Percentiles rank a stretch among this genome's conserved stretches.
Evolutionary conservation across 176 grass and related monocot genomes (phyloP).

Genomic region (Oryza nivara): DNA sequence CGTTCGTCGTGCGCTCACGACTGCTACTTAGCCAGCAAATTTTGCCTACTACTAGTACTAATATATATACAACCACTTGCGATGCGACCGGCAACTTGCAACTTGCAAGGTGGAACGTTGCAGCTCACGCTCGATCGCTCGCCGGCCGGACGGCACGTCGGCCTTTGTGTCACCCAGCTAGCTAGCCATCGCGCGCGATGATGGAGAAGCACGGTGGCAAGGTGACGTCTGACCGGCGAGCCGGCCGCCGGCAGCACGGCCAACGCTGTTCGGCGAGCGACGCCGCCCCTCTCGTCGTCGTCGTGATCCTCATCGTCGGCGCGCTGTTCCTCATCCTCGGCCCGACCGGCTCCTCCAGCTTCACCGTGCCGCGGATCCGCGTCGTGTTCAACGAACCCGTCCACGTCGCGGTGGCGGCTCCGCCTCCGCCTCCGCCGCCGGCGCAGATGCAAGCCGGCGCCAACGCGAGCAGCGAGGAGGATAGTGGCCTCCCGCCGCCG

Average conservation of each 20-base stretch:
- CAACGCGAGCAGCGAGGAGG: slow-evolving; percentile 41
- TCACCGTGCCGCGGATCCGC: slow-evolving; percentile 40
- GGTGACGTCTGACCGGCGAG: slow-evolving; percentile 4
- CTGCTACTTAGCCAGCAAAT: not conserved
- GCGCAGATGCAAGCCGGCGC: not conserved
- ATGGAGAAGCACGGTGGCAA: slow-evolving; percentile 5
- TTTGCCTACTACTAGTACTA: too few relatives aligned
- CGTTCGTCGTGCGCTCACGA: not conserved
- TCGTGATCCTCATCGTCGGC: slow-evolving; percentile 17
- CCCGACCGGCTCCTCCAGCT: slow-evolving; percentile 7
- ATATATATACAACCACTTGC: not conserved
- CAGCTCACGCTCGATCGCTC: not conserved
- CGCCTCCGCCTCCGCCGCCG: not conserved
- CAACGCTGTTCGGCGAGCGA: not conserved
- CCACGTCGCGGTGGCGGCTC: not conserved
- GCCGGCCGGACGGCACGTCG: not conserved
- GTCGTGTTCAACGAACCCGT: slow-evolving; percentile 30
- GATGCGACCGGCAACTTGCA: not conserved
- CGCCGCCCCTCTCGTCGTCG: not conserved
- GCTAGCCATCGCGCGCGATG: not conserved
- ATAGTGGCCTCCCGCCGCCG: slow-evolving; percentile 44
- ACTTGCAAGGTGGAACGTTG: not conserved
- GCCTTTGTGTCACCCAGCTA: too few relatives aligned
- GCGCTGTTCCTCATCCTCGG: slow-evolving; percentile 32
- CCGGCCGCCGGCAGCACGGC: slow-evolving; percentile 12